Evolutionary conservation across 352 stramenopile genomes (phyloP).

Genomic region (Aphanomyces stellatus): DNA sequence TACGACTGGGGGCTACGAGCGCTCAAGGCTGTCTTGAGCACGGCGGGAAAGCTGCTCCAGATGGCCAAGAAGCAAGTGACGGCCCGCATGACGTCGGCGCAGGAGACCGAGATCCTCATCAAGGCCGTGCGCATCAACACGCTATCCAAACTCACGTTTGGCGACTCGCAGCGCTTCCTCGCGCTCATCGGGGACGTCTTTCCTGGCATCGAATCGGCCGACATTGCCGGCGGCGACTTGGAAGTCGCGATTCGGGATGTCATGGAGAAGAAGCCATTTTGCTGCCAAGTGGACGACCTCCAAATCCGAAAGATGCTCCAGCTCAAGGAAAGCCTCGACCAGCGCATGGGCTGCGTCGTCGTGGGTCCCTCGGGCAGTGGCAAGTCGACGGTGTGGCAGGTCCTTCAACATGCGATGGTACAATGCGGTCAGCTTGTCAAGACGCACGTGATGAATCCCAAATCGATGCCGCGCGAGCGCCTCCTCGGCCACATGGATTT

Average conservation of each 20-base stretch:
- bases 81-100: constrained; percentile 41
- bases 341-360: constrained; percentile 93
- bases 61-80: constrained; percentile 59
- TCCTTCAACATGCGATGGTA: constrained; percentile 84
- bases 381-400: constrained; percentile 92
- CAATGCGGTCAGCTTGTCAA: constrained; percentile 81
- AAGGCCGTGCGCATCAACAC: constrained; percentile 94
- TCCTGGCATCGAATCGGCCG: constrained; percentile 70
- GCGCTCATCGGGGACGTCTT: constrained; percentile 92
- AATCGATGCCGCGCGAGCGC: constrained; percentile 88
- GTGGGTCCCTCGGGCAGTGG: constrained; percentile 89
- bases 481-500: constrained; percentile 92
- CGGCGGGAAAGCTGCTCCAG: constrained; percentile 86
- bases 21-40: constrained; percentile 93
- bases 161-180: constrained; percentile 85
- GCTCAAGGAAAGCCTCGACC: constrained; percentile 91
- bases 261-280: constrained; percentile 85
- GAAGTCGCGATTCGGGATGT: constrained; percentile 81
- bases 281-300: constrained; percentile 78
- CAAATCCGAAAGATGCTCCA: constrained; percentile 95
- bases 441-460: constrained; percentile 95
- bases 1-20: constrained; percentile 92
- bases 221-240: constrained; percentile 76
- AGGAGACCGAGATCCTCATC: constrained; percentile 90
- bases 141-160: constrained; percentile 92